Base-by-base conservation (phyloP, 768 basidiomycete genomes). In the Flagelloscypha sp. region DNA sequence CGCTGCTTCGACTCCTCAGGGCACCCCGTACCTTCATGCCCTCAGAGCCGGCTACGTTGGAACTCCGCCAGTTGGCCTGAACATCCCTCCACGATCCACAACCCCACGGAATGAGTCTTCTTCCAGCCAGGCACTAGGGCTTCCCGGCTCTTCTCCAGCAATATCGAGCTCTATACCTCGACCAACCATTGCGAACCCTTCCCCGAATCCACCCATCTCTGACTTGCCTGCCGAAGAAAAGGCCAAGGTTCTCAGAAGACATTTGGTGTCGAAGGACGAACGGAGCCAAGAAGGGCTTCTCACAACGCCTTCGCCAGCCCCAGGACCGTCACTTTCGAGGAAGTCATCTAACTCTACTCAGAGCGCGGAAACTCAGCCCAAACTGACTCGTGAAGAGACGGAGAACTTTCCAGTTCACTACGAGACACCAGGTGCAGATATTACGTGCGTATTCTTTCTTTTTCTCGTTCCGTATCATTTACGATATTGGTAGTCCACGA, bases 321-420 rank as follows among this genome's bases (percentile, higher is more conserved):
- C 31, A 13, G 46, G 49, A 10, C 13, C 42, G 24, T 52, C 18
- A 4, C 38, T 55, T 10, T 47, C 54, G 19, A 46, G 41, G 6
- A 48, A 39, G 12, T 48, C 53, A 5, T 54, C 53, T n/a, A n/a
- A n/a, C n/a, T n/a, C n/a, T n/a, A n/a, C n/a, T n/a, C n/a, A 13
- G 12, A 20, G 23, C 16, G 25, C 16, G 21, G 11, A 17, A 8
- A 10, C 24, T 23, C 13, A 48, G n/a, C n/a, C n/a, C n/a, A n/a
- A n/a, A n/a, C 63, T 48, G 23, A 52, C 42, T 24, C 48, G 63
- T 49, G 72, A 79, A 36, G 69, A 72, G 22, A 63, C 73, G 0
- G 85, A 88, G 36, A 60, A 75, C 1, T 95, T 94, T 49, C 81
- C 87, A n/a, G 80, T 94, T 28, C 84, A 84, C 1, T 94, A 88